Base-by-base conservation (phyloP, 495 filamentous ascomycete species). In the Aspergillus avenaceus region DNA sequence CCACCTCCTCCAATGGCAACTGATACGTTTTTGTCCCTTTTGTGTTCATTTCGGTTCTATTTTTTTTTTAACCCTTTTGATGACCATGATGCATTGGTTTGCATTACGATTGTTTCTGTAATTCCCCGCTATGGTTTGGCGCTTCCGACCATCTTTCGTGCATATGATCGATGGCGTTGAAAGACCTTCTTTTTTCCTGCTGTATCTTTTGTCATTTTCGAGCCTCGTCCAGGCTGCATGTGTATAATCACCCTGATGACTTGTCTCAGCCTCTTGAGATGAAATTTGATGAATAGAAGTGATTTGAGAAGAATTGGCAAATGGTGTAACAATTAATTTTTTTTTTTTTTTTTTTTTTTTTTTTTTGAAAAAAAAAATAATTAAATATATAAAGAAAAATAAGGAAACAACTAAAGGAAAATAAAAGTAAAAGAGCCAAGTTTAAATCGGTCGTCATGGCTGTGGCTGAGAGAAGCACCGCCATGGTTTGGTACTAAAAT, bases 1-100 rank as follows among this genome's bases (percentile, higher is more conserved):
- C 42, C 8, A 50, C 50, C 8, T 42, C 42, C 4, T 49, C 29
- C 23, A 55, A 50, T 25, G 29, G 18, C 41, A 58, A 41, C 14
- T 59, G 44, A 45, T 41, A 2, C 29, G 3, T 24, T 31, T 29
- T 11, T 45, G 38, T 25, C 27, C 28, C 29, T 41, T 18, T 32
- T 12, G 38, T 31, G 26, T 42, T 38, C 22, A n/a, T n/a, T n/a
- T n/a, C 14, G 9, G 1, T 12, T 9, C 19, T 45, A 21, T 28
- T 31, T 22, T 4, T 16, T 44, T 13, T 28, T 19, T 27, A 2
- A 29, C 8, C 23, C 23, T 28, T 18, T 45, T 45, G 42, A 45
- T 6, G 42, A 45, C 8, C 11, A 22, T 32, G 26, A 19, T 32
- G 25, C 26, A 31, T 32, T 45, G 21, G 13, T 32, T 32, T 19